Evolutionary conservation across 2,329 filamentous ascomycete species (phyloP).

Genomic region (Botryotinia calthae): DNA sequence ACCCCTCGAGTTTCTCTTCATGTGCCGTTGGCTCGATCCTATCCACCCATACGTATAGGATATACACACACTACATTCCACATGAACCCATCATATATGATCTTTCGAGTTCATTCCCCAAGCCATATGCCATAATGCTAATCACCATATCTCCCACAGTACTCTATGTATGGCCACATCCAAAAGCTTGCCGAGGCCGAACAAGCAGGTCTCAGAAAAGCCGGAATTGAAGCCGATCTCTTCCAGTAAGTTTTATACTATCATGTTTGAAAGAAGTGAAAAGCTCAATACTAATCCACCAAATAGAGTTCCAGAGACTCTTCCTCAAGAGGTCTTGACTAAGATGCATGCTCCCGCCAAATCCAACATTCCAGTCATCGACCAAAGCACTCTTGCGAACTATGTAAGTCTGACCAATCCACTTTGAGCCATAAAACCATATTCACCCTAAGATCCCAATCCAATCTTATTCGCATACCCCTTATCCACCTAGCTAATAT

Average conservation of each 20-base stretch:
- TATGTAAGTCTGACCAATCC: slow-evolving; percentile 46
- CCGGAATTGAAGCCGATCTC: slow-evolving; percentile 77
- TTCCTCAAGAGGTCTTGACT: slow-evolving; percentile 72
- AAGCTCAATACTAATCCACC: neutral
- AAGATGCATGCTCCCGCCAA: slow-evolving; percentile 93
- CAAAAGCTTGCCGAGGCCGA: slow-evolving; percentile 81
- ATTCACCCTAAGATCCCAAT: neutral
- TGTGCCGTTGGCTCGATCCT: neutral
- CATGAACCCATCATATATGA: neutral
- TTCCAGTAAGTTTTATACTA: slow-evolving; percentile 45
- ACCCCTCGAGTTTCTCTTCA: neutral
- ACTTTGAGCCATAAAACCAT: neutral
- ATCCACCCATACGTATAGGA: neutral
- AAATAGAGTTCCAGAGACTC: slow-evolving; percentile 72
- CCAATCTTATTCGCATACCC: neutral
- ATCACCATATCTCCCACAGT: slow-evolving; percentile 49
- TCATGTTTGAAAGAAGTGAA: slow-evolving; percentile 1
- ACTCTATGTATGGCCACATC: slow-evolving; percentile 94
- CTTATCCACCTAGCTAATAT: neutral
- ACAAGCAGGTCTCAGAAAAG: slow-evolving; percentile 83
- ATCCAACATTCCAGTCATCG: slow-evolving; percentile 62
- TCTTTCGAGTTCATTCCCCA: neutral
- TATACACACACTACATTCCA: neutral
- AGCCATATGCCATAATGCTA: neutral
- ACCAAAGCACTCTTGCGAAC: slow-evolving; percentile 57